These are phyloP conservation scores for Fraxinus floribunda DNA, from an alignment of 305 asterid genomes.

Conservation along the genomic window DNA sequence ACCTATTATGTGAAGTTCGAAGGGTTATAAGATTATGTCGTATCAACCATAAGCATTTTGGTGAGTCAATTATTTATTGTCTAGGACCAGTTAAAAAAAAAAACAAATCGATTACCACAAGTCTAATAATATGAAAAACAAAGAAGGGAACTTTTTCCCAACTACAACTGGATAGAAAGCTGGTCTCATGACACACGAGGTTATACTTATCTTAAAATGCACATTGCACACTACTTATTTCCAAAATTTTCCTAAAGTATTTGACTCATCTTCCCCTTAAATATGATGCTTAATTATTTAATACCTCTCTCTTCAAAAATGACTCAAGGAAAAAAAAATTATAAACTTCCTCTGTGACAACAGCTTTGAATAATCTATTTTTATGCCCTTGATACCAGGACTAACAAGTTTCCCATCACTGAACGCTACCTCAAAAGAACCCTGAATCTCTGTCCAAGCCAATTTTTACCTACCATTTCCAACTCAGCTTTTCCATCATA, in stretches of 20 bases:
- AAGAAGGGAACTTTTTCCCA: neutral
- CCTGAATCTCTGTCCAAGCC: neutral
- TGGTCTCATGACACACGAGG: neutral
- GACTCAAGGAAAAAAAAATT: neutral
- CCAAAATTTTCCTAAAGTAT: neutral
- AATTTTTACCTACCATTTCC: neutral
- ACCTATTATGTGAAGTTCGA: neutral
- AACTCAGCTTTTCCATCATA: neutral
- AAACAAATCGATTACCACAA: neutral
- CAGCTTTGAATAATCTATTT: neutral
- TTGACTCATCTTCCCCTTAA: neutral
- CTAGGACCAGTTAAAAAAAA: neutral
- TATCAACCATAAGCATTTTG: neutral
- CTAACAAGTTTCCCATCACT: slow-evolving; percentile 6
- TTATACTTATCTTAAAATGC: slow-evolving; percentile 1
- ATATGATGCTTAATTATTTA: neutral
- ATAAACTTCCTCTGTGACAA: neutral
- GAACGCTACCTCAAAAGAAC: neutral
- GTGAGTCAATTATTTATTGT: neutral
- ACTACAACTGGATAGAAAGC: neutral
- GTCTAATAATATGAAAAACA: neutral
- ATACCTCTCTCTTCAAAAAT: neutral
- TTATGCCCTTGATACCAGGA: neutral
- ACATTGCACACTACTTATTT: neutral
- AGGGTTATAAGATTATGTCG: neutral